Base-by-base conservation (phyloP, 768 basidiomycete species). In the Kwoniella sp. region DNA sequence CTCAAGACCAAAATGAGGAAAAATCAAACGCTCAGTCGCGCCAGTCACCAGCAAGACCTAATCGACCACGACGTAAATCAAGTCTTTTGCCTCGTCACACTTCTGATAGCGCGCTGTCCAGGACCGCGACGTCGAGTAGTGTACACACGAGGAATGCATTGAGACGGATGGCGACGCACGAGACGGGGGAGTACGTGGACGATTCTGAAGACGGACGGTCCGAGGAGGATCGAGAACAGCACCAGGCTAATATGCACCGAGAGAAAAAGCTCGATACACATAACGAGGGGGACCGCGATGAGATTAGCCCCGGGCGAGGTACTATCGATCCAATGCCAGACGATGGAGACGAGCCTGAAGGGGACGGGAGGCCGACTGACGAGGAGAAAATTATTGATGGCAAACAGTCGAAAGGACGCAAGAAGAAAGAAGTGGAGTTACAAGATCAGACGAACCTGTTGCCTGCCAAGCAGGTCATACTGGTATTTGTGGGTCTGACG, bases 371-470 rank as follows among this genome's bases (percentile, higher is more conserved):
- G 10, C 26, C 27, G 52, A 30, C 27, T 7, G 65, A 67, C 26
- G 65, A 67, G 33, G 60, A 62, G 26, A 59, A 55, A 48, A 36
- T 33, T n/a, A 67, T 65, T 13, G 58, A 60, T 30, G 64, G 60
- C 48, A 61, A 58, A 55, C 50, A 29, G 36, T 47, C 30, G 55
- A 37, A 30, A 33, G 30, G 26, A 27, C 13, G 53, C 47, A 26
- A 55, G 30, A 72, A 72, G 68, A 69, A 74, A 50, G 67, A 69
- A 59, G 49, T 69, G 47, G 71, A 69, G 51, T 65, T 88, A 54
- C 88, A 88, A 12, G 89, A 90, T 81, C 88, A 90, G 77, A 90
- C 88, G 3, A 90, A 90, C 71, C 83, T 89, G 13, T 82, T 90
- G 4, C 88, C 88, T 0, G 84, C 85, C 74, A 84, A 81, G 60